Percentiles rank a stretch among this genome's conserved stretches.
Conservation (phyloP, 2,329 filamentous ascomycete species). For the Xylaria multiplex region DNA sequence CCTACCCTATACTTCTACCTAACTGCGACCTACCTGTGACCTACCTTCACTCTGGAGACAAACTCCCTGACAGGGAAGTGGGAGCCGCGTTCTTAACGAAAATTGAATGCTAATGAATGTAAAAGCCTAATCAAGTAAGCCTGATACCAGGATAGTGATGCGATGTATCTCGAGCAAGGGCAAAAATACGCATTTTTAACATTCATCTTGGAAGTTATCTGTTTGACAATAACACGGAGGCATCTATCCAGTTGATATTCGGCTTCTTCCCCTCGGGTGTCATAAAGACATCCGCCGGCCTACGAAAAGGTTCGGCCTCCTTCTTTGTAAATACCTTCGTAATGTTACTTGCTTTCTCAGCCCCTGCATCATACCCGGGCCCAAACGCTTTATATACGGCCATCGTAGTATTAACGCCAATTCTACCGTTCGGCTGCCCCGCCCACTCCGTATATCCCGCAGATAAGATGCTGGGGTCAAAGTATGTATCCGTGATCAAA, state of each 20-base stretch:
- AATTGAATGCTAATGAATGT: no score
- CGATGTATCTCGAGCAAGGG: no score
- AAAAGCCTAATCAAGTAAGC: no score
- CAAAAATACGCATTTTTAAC: no score
- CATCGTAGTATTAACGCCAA: slow-evolving; percentile 38
- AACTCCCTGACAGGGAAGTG: no score
- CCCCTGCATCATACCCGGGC: slow-evolving; percentile 38
- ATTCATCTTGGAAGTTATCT: not conserved
- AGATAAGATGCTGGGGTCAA: slow-evolving; percentile 63
- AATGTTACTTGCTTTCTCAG: slow-evolving; percentile 37
- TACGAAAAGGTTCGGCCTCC: slow-evolving; percentile 35
- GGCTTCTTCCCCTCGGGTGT: slow-evolving; percentile 36
- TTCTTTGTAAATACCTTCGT: slow-evolving; percentile 32
- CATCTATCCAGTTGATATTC: slow-evolving; percentile 41
- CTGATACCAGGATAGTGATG: no score
- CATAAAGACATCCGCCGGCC: slow-evolving; percentile 41
- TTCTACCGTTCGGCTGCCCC: slow-evolving; percentile 31
- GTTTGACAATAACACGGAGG: slow-evolving; percentile 15
- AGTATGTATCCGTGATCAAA: slow-evolving; percentile 64
- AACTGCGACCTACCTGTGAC: no score
- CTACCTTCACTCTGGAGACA: no score
- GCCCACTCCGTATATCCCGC: slow-evolving; percentile 67
- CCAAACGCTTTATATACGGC: slow-evolving; percentile 40
- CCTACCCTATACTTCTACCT: no score
- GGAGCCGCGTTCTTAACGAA: no score